A percentile compares a stretch with the other conserved stretches of the same genome.
Conservation (phyloP, 805 yeast genomes). For the Candida rishiriensis region DNA sequence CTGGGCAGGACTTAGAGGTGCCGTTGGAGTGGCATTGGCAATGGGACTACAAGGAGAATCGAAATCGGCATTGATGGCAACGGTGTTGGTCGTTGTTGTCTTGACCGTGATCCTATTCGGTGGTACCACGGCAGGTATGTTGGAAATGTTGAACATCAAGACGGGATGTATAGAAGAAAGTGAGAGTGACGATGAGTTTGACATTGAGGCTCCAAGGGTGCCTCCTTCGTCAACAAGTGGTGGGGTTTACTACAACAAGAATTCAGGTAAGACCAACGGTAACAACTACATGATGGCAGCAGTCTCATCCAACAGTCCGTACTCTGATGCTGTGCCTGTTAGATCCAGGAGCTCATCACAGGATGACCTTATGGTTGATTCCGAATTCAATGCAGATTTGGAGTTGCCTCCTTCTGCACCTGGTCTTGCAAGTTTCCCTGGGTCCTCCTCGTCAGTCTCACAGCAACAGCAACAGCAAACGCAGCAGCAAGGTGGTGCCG, state of each 20-base stretch:
- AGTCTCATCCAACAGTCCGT: slow-evolving; percentile 13
- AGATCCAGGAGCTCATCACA: slow-evolving; percentile 24
- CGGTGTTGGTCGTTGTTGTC: slow-evolving; percentile 94
- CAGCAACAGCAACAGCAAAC: slow-evolving; percentile 1
- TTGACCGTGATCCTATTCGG: slow-evolving; percentile 94
- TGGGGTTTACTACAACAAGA: slow-evolving; percentile 7
- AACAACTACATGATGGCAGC: slow-evolving; percentile 16
- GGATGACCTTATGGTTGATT: slow-evolving; percentile 26
- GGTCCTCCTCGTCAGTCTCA: slow-evolving; percentile 8
- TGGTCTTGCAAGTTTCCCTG: slow-evolving; percentile 19
- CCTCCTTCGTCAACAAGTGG: slow-evolving; percentile 17
- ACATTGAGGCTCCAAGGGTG: slow-evolving; percentile 64
- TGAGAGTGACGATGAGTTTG: slow-evolving; percentile 92
- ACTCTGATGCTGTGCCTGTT: slow-evolving; percentile 18
- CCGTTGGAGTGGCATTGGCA: slow-evolving; percentile 98
- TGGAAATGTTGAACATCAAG: slow-evolving; percentile 87
- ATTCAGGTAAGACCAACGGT: slow-evolving; percentile 10
- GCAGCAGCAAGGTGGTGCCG: background rate
- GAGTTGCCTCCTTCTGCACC: slow-evolving; percentile 31
- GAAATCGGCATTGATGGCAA: slow-evolving; percentile 83
- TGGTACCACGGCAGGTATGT: slow-evolving; percentile 98
- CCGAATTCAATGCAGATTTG: slow-evolving; percentile 31
- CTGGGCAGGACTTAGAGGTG: slow-evolving; percentile 99
- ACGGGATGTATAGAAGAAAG: slow-evolving; percentile 84
- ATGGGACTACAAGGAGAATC: slow-evolving; percentile 96